Evolutionary conservation across 257 asterid species (phyloP), one percentile per base, ranked within the genome.

Genomic region (Ajuga chamaepitys): DNA sequence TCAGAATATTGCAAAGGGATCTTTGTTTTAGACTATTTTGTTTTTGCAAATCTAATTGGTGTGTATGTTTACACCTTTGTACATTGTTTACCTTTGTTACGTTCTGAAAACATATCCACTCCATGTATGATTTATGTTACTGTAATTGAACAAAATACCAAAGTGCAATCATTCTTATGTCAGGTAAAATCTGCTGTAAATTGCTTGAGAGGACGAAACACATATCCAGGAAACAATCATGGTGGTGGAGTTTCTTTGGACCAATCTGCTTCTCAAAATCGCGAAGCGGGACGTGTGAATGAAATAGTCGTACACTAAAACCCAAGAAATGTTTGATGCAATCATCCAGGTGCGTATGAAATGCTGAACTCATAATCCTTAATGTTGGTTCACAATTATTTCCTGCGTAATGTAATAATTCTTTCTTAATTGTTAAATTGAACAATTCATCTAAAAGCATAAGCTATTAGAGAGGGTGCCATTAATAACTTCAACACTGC

Each of bases 321-420:
- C 99, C 55, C 80, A 80, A 40, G 70, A 80, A 30, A 89, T 89
- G 95, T 95, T 93, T 21, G 87, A 86, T 78, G 87, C 88, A 41
- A 97, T 96, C 21, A 37, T 89, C 75, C 94, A 86, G 97, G 99
- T 93, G 74, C 8, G 46, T 8, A 37, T 13, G n/a, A 21, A 51
- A 30, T 21, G 3, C 25, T 13, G 7, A 24, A 24, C 18, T 55
- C 8, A 11, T 4, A 32, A 52, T 22, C 71, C 16, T 37, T 14
- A 20, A 0, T 10, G 12, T 17, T 32, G 26, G 3, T 4, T 32
- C 37, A 53, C 52, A 21, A 50, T 51, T 34, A 4, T 26, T 58
- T 14, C 34, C 61, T 28, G 35, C 51, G n/a, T 52, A 24, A 14
- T 13, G 38, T 50, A 65, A 20, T 13, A 51, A 37, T n/a, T 0